phyloP scores from a whole-genome alignment of 495 filamentous ascomycete genomes.

The Aspergillus nanangensis region DNA sequence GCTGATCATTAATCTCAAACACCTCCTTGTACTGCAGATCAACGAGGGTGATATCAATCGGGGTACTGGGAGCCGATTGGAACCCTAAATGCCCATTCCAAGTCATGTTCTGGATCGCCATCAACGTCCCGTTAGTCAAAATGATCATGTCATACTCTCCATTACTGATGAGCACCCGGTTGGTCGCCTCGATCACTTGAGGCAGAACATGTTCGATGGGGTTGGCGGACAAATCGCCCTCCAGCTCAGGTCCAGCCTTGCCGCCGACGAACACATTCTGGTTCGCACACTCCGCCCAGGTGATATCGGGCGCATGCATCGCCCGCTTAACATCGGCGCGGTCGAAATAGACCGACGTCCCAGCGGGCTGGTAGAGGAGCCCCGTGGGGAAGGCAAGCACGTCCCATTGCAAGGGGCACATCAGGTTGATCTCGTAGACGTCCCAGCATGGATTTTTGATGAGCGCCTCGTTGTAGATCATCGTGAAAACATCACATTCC shows the following conservation, averaged over 20 bases:
- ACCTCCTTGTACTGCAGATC: constrained; percentile 30
- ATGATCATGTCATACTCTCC: constrained; percentile 59
- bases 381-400: constrained; percentile 43
- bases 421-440: constrained; percentile 50
- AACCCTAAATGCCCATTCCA: constrained; percentile 64
- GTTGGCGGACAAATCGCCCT: constrained; percentile 37
- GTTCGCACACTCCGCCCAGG: constrained; percentile 39
- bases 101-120: constrained; percentile 66
- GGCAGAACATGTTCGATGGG: constrained; percentile 49
- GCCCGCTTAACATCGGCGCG: constrained; percentile 53
- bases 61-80: constrained; percentile 32
- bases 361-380: constrained; percentile 33
- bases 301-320: constrained; percentile 49
- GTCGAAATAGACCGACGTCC: constrained; percentile 52
- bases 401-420: constrained; percentile 42
- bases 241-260: constrained; percentile 26
- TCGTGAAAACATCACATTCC: constrained; percentile 50
- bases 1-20: constrained; percentile 25
- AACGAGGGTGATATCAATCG: constrained; percentile 33
- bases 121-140: constrained; percentile 56
- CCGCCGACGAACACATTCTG: constrained; percentile 42
- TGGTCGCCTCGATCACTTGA: constrained; percentile 57
- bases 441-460: constrained; percentile 59
- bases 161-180: constrained; percentile 55
- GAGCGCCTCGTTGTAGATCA: constrained; percentile 41